These are phyloP conservation scores for Pholiota microspora DNA, from an alignment of 768 basidiomycete species.

Conservation along the genomic window DNA sequence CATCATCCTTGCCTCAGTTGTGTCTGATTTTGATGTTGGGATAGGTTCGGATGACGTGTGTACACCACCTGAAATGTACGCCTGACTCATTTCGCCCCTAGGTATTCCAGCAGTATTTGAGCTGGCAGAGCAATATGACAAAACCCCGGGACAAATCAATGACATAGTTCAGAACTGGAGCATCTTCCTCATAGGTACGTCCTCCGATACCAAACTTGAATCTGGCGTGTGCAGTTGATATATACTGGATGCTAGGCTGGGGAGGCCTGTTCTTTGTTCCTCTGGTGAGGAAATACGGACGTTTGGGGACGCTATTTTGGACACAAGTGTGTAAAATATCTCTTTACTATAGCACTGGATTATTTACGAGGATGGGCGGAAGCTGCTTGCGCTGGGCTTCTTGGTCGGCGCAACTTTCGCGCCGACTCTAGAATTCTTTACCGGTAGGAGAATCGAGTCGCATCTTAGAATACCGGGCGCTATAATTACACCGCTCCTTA, in stretches of 20 bases:
- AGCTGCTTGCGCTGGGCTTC: neutral
- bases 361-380: no score
- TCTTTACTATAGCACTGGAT: no score
- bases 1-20: slow-evolving; percentile 58
- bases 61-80: no score
- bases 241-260: slow-evolving; percentile 40
- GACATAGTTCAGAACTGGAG: slow-evolving; percentile 61
- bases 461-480: neutral
- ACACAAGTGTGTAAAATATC: no score
- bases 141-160: slow-evolving; percentile 58
- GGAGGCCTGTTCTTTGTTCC: slow-evolving; percentile 61
- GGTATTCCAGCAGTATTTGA: slow-evolving; percentile 64
- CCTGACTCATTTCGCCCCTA: no score
- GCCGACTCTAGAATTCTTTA: slow-evolving; percentile 34
- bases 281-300: slow-evolving; percentile 59
- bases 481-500: slow-evolving; percentile 13
- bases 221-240: neutral
- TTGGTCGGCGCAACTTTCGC: slow-evolving; percentile 25
- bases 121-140: slow-evolving; percentile 52
- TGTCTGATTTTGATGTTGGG: slow-evolving; percentile 66
- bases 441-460: slow-evolving; percentile 32
- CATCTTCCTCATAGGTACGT: slow-evolving; percentile 55
- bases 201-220: neutral
- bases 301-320: slow-evolving; percentile 70
- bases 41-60: slow-evolving; percentile 45